Evolutionary conservation across 1,284 basidiomycete genomes (phyloP).

Genomic region (Cutaneotrichosporon cavernicola): DNA sequence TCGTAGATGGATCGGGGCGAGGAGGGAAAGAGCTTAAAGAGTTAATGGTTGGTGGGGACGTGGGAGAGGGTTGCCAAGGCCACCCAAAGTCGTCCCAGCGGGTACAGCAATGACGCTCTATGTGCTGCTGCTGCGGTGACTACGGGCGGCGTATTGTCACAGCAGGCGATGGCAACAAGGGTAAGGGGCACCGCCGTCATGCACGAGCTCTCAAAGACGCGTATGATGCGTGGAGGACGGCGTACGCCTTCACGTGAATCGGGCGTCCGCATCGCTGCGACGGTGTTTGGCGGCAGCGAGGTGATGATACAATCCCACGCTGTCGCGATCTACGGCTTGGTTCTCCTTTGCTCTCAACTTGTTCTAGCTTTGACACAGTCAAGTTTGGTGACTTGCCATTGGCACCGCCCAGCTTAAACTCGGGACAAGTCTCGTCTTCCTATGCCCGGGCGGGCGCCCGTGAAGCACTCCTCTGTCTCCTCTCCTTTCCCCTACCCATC

Average conservation of each 20-base stretch:
- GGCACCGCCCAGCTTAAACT: neutral
- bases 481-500: neutral
- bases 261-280: neutral
- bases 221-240: neutral
- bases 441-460: neutral
- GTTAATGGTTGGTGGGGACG: neutral
- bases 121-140: neutral
- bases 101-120: neutral
- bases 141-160: neutral
- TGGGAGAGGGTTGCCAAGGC: neutral
- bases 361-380: neutral
- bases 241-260: neutral
- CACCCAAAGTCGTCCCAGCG: neutral
- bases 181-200: neutral
- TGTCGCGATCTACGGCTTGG: neutral
- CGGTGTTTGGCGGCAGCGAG: neutral
- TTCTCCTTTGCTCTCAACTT: neutral
- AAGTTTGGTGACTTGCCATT: neutral
- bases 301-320: neutral
- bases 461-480: neutral
- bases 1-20: constrained; percentile 3
- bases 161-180: neutral
- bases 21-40: neutral
- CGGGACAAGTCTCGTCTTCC: neutral
- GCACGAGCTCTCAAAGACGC: neutral